A percentile compares a stretch with the other conserved stretches of the same genome.
phyloP scores from a whole-genome alignment of 2,329 filamentous ascomycete species.

The Hypoxylon sp. region DNA sequence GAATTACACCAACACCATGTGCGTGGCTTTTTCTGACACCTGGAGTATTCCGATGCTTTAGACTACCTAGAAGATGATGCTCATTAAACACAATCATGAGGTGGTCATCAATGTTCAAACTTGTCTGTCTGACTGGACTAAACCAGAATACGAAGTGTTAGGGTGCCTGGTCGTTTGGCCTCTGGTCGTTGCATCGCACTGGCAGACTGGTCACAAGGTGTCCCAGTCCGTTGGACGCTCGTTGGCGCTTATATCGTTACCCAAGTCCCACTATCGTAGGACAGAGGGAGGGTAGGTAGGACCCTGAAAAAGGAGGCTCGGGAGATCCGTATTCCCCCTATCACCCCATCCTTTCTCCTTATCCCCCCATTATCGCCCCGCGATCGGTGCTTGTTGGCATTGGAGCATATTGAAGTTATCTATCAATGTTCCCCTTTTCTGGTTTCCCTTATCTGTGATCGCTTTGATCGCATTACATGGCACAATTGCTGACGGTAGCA shows the following conservation, averaged over 20 bases:
- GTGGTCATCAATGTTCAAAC: slow-evolving; percentile 25
- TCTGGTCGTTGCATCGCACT: neutral
- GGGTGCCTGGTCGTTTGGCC: neutral
- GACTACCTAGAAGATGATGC: slow-evolving; percentile 15
- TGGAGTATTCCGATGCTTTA: slow-evolving; percentile 23
- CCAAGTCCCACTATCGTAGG: slow-evolving; percentile 11
- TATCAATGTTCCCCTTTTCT: slow-evolving; percentile 4
- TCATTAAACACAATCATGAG: slow-evolving; percentile 32
- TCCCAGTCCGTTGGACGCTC: slow-evolving; percentile 29
- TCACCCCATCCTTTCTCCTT: slow-evolving; percentile 17
- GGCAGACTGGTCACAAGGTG: slow-evolving; percentile 35
- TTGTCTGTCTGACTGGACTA: slow-evolving; percentile 11
- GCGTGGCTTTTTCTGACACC: slow-evolving; percentile 14
- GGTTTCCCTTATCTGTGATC: slow-evolving; percentile 6
- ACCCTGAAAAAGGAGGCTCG: slow-evolving; percentile 37
- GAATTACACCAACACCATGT: slow-evolving; percentile 12
- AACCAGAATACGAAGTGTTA: slow-evolving; percentile 8
- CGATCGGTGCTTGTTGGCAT: neutral
- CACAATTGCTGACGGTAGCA: slow-evolving; percentile 24
- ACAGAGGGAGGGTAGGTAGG: slow-evolving; percentile 30
- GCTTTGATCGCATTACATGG: slow-evolving; percentile 33
- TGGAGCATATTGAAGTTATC: neutral
- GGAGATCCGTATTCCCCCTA: slow-evolving; percentile 26
- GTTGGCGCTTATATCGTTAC: slow-evolving; percentile 35
- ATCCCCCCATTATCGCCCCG: slow-evolving; percentile 1